These are phyloP conservation scores for Penstemon newberryi DNA, from an alignment of 257 asterid genomes.

Conservation along the genomic window DNA sequence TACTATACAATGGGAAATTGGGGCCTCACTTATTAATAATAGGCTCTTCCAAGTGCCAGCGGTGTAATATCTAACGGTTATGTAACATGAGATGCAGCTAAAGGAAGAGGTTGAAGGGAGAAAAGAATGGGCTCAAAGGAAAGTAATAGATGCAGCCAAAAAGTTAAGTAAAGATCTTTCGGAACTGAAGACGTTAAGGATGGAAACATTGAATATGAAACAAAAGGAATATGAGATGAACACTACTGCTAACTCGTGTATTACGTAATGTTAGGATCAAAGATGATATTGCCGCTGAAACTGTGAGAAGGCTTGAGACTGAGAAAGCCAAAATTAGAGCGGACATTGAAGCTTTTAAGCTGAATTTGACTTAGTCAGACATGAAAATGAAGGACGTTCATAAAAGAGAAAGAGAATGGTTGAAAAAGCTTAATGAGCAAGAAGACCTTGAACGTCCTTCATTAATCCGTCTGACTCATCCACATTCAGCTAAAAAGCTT, in stretches of 20 bases:
- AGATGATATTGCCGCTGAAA: background rate
- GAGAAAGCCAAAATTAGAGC: constrained; percentile 23
- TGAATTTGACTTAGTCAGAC: constrained; percentile 18
- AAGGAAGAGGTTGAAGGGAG: constrained; percentile 20
- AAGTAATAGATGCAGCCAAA: constrained; percentile 18
- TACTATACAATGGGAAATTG: background rate
- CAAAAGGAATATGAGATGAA: background rate
- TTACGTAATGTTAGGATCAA: background rate
- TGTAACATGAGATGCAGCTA: too few relatives aligned
- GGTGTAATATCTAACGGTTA: constrained; percentile 7
- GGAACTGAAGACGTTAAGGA: constrained; percentile 29
- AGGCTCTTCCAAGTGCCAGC: background rate
- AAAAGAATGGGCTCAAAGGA: constrained; percentile 28
- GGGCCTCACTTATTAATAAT: too few relatives aligned
- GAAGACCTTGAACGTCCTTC: constrained; percentile 1
- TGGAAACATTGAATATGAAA: constrained; percentile 7
- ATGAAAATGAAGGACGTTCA: constrained; percentile 13
- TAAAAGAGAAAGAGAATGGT: constrained; percentile 28
- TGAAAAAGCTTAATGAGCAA: constrained; percentile 18
- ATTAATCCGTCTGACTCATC: constrained; percentile 14
- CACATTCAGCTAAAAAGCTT: constrained; percentile 25
- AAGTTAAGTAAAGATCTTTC: constrained; percentile 8
- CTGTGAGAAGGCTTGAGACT: constrained; percentile 18
- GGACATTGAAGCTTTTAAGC: constrained; percentile 28
- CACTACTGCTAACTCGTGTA: background rate